Evolutionary conservation across 2,329 filamentous ascomycete species (phyloP).

Genomic region (Magnaporthiopsis rhizophila): DNA sequence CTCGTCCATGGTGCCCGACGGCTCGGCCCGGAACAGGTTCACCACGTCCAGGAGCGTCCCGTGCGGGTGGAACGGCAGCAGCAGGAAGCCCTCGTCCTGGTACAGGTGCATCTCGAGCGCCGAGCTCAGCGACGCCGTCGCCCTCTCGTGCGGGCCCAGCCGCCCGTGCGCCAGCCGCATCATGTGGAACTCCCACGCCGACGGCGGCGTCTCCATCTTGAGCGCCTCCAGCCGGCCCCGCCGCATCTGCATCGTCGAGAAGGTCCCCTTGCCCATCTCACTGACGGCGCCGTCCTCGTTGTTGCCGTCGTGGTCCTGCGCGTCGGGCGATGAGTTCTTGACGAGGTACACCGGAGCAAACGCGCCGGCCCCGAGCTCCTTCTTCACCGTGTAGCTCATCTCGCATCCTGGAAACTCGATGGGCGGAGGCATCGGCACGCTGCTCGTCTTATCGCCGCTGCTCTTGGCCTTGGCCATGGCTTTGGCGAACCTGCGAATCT

Average conservation of each 20-base stretch:
- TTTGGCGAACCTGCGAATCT: constrained; percentile 79
- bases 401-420: constrained; percentile 60
- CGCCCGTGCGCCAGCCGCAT: constrained; percentile 75
- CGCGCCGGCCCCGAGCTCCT: constrained; percentile 84
- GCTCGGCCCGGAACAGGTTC: constrained; percentile 71
- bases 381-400: constrained; percentile 67
- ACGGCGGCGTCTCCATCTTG: constrained; percentile 88
- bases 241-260: constrained; percentile 40
- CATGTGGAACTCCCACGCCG: constrained; percentile 94
- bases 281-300: constrained; percentile 34
- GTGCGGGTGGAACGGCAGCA: constrained; percentile 81
- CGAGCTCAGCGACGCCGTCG: constrained; percentile 67
- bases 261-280: constrained; percentile 54
- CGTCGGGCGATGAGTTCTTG: constrained; percentile 56
- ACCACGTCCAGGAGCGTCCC: constrained; percentile 93
- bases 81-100: constrained; percentile 78
- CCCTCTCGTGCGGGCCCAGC: constrained; percentile 62
- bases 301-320: constrained; percentile 33
- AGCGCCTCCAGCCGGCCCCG: constrained; percentile 68
- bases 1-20: constrained; percentile 77
- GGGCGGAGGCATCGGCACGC: constrained; percentile 50
- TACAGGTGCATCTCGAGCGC: constrained; percentile 91
- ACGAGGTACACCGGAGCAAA: constrained; percentile 94
- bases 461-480: constrained; percentile 48
- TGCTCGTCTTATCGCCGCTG: constrained; percentile 53